Evolutionary conservation across 306 rosid species (phyloP).

Genomic region (Corylus americana): DNA sequence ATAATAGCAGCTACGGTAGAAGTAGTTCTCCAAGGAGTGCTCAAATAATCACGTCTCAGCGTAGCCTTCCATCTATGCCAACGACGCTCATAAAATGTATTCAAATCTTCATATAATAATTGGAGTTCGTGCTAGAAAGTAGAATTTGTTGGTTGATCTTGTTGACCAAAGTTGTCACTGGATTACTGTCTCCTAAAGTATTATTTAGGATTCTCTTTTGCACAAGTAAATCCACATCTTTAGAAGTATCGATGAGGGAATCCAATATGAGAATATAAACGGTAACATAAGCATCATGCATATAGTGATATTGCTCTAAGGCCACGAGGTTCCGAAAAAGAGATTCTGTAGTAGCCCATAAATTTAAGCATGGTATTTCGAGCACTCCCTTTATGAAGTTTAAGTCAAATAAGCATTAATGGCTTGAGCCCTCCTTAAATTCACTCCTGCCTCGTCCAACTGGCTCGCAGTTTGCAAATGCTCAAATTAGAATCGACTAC

Average conservation of each 20-base stretch:
- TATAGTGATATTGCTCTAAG: constrained; percentile 2
- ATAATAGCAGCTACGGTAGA: constrained; percentile 20
- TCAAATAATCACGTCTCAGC: constrained; percentile 29
- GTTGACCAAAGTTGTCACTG: constrained; percentile 31
- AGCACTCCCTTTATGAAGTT: no score
- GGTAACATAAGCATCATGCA: not conserved
- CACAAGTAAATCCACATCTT: constrained; percentile 28
- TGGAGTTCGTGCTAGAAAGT: fast-evolving
- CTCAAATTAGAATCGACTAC: no score
- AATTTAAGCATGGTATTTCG: no score
- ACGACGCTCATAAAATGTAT: constrained; percentile 10
- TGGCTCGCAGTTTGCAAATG: no score
- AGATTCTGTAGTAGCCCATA: no score
- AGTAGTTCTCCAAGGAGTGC: constrained; percentile 29
- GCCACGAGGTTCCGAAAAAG: not conserved
- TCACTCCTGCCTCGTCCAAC: no score
- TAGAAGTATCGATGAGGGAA: not conserved
- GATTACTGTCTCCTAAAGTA: constrained; percentile 24
- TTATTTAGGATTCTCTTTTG: constrained; percentile 28
- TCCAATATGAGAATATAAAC: not conserved
- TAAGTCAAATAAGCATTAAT: no score
- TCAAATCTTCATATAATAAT: not conserved
- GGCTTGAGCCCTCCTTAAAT: no score
- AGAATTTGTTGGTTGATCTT: not conserved
- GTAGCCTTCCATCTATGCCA: constrained; percentile 23